Conservation (phyloP, 257 asterid genomes). For the Gardenia jasminoides region DNA sequence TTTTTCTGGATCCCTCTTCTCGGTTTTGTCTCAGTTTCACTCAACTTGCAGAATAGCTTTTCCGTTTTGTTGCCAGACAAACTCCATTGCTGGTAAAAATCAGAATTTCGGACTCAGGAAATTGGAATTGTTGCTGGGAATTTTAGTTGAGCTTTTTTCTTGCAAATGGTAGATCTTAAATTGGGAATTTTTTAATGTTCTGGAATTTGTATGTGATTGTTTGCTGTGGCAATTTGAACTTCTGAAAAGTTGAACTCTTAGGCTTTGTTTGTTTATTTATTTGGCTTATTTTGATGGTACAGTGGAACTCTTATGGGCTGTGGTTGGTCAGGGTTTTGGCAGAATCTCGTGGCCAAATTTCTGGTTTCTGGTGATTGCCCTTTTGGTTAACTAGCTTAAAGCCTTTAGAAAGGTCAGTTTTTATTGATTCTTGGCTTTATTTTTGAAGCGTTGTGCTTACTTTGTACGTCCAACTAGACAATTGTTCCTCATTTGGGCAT, state of each 20-base stretch:
- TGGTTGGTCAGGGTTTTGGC: constrained; percentile 54
- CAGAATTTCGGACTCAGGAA: constrained; percentile 7
- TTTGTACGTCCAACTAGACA: not conserved
- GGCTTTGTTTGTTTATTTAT: constrained; percentile 25
- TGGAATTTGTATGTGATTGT: constrained; percentile 14
- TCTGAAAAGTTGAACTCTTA: constrained; percentile 20
- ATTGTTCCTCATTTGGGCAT: not conserved
- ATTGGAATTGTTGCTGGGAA: constrained; percentile 18
- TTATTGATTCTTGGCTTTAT: not conserved
- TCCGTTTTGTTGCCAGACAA: constrained; percentile 21
- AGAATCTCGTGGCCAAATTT: constrained; percentile 14
- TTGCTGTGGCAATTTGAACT: constrained; percentile 25
- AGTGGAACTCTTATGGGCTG: constrained; percentile 72
- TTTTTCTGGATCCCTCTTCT: constrained; percentile 43
- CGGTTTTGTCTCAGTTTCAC: constrained; percentile 40
- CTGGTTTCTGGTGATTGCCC: constrained; percentile 23
- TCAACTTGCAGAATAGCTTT: constrained; percentile 23
- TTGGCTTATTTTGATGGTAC: constrained; percentile 36
- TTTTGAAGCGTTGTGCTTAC: not conserved
- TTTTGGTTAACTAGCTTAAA: constrained; percentile 27
- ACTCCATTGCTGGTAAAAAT: constrained; percentile 44
- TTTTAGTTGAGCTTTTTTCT: constrained; percentile 33
- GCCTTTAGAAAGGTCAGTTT: constrained; percentile 40
- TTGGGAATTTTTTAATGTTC: constrained; percentile 15
- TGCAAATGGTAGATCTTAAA: constrained; percentile 49